Base-by-base conservation (phyloP, 2,329 filamentous ascomycete species). In the Balansia obtecta region DNA sequence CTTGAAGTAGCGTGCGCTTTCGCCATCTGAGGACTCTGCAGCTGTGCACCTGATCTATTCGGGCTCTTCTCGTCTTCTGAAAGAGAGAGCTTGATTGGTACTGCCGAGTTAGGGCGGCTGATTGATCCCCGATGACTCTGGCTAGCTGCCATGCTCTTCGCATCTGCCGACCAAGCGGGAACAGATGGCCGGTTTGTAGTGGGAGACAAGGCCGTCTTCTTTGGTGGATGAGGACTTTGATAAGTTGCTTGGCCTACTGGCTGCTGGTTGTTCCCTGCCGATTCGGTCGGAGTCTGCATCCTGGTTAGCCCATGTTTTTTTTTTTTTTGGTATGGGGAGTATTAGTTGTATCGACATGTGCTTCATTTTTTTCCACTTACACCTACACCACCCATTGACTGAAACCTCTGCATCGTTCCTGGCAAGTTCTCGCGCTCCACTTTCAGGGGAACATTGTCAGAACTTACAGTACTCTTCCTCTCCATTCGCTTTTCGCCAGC, bases 21-120 rank as follows among this genome's bases (percentile, higher is more conserved):
- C n/a, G 64, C 55, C n/a, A 70, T 66, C 44, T 69, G 68, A 2
- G 77, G 76, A 54, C 76, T 80, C 27, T 73, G 69, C 40, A 74
- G 60, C 52, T 79, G 75, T 2, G 74, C 69, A 47, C 65, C 70
- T 7, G 71, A 71, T 37, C 71, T 70, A 54, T 75, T 76, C 18
- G 75, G 75, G 47, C 77, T 80, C 54, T 72, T 71, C 58, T 82
- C 79, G 54, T 82, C 78, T 55, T 82, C 78, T 2, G 78, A 80
- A 2, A 81, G 66, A 0, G 77, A 80, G 1, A 82, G 64, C 50
- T 67, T 79, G 15, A 76, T 74, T 0, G 73, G 72, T 2, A 65
- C 57, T 27, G 65, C 63, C 10, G 62, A 52, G 44, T 55, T 61
- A 20, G 63, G 63, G 11, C 61, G 60, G 45, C 53, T 56, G 7